Percentiles rank a stretch among this genome's conserved stretches.
phyloP scores from a whole-genome alignment of 106 monocot genomes.

The Dendrobium officinale region DNA sequence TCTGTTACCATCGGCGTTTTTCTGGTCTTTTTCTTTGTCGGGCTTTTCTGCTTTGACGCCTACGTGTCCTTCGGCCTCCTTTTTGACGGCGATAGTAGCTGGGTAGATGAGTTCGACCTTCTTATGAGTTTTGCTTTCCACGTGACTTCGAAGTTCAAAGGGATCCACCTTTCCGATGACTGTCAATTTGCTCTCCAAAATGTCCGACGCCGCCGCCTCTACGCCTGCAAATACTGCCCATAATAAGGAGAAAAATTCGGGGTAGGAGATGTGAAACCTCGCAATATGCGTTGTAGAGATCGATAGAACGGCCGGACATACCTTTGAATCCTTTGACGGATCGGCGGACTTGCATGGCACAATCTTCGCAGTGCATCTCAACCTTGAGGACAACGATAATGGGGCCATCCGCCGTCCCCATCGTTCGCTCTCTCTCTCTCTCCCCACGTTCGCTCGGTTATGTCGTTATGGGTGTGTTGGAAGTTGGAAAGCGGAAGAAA shows the following conservation, averaged over 20 bases:
- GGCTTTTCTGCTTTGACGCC: conserved; percentile 1
- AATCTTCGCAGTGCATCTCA: conserved; percentile 65
- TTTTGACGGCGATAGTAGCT: conserved; percentile 11
- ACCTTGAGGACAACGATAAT: conserved; percentile 36
- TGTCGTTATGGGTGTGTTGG: too few species aligned
- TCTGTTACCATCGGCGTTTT: conserved; percentile 36
- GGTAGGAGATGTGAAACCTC: too few species aligned
- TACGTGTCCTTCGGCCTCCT: conserved; percentile 1
- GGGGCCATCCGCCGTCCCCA: conserved; percentile 1
- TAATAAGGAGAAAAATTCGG: not conserved
- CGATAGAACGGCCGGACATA: not conserved
- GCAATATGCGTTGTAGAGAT: too few species aligned
- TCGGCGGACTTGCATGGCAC: conserved; percentile 32
- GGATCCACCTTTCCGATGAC: conserved; percentile 56
- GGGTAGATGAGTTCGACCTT: conserved; percentile 43
- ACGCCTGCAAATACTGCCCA: conserved; percentile 13
- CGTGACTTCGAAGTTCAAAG: conserved; percentile 24
- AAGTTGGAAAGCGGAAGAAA: too few species aligned
- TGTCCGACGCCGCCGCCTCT: conserved; percentile 28
- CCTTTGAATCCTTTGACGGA: conserved; percentile 42
- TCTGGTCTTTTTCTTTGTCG: conserved; percentile 1
- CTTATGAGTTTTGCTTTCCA: conserved; percentile 43
- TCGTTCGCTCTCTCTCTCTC: too few species aligned
- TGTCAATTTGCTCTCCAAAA: conserved; percentile 36
- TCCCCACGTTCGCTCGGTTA: too few species aligned